Conservation (phyloP, 2,329 filamentous ascomycete species). For the Amesomyces nigricolor region DNA sequence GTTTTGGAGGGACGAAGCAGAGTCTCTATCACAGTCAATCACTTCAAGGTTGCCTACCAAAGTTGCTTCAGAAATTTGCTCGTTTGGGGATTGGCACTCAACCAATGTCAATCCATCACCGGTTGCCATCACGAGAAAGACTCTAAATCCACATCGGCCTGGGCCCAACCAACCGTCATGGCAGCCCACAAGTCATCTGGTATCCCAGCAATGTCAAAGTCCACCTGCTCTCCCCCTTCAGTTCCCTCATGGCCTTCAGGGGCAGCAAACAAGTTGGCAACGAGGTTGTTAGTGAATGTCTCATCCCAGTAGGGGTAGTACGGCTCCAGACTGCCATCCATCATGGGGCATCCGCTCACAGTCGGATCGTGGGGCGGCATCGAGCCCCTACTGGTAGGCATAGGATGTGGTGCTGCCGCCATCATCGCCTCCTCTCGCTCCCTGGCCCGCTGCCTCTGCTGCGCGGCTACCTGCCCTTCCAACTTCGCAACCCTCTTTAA, state of each 20-base stretch:
- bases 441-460: neutral
- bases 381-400: neutral
- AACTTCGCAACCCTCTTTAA: slow-evolving; percentile 35
- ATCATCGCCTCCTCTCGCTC: neutral
- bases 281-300: slow-evolving; percentile 22
- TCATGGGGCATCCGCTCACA: slow-evolving; percentile 42
- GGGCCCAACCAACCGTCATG: slow-evolving; percentile 43
- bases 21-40: no score
- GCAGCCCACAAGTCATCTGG: slow-evolving; percentile 45
- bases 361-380: slow-evolving; percentile 19
- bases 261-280: slow-evolving; percentile 5
- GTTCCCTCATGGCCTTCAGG: slow-evolving; percentile 1
- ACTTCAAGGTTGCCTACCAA: no score
- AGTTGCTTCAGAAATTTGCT: no score
- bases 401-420: neutral
- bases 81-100: neutral
- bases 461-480: slow-evolving; percentile 15
- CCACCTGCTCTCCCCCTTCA: slow-evolving; percentile 8
- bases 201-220: neutral
- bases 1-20: no score
- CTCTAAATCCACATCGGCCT: slow-evolving; percentile 6
- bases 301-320: slow-evolving; percentile 44
- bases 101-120: neutral
- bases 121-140: neutral
- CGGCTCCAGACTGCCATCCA: slow-evolving; percentile 45